A percentile compares a stretch with the other conserved stretches of the same genome.
Conservation (phyloP, 1,139 yeast species). For the Geotrichum restrictum region DNA sequence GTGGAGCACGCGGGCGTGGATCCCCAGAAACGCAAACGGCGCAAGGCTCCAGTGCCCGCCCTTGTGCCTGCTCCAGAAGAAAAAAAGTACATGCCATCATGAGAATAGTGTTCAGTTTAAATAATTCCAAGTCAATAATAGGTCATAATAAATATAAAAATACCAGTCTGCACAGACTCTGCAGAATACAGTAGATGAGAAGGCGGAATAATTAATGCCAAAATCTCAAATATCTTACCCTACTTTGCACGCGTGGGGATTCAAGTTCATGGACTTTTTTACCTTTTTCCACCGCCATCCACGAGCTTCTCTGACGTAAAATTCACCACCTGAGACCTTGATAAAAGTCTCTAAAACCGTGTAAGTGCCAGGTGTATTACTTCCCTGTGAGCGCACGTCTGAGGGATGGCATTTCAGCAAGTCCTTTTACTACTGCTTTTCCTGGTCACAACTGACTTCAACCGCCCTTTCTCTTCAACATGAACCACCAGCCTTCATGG, state of each 20-base stretch:
- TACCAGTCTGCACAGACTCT: no score
- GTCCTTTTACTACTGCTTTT: neutral
- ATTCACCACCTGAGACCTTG: no score
- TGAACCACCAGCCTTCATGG: slow-evolving; percentile 3
- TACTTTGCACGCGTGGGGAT: no score
- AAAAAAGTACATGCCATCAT: neutral
- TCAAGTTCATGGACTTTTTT: neutral
- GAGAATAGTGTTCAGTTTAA: no score
- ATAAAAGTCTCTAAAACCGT: no score
- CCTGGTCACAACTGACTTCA: no score
- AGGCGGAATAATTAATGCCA: no score
- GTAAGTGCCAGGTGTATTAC: no score
- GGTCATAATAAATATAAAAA: no score
- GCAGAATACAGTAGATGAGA: no score
- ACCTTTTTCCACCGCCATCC: neutral
- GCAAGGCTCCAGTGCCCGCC: slow-evolving; percentile 10
- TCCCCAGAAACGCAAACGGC: slow-evolving; percentile 28
- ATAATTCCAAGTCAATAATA: no score
- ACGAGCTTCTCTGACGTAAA: neutral
- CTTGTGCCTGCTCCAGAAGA: neutral
- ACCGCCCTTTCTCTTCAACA: neutral
- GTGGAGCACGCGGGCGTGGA: slow-evolving; percentile 31
- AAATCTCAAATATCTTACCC: no score
- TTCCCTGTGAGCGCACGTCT: neutral
- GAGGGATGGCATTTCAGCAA: neutral